phyloP scores from a whole-genome alignment of 2,329 filamentous ascomycete genomes.

The Aspergillus caelatus region DNA sequence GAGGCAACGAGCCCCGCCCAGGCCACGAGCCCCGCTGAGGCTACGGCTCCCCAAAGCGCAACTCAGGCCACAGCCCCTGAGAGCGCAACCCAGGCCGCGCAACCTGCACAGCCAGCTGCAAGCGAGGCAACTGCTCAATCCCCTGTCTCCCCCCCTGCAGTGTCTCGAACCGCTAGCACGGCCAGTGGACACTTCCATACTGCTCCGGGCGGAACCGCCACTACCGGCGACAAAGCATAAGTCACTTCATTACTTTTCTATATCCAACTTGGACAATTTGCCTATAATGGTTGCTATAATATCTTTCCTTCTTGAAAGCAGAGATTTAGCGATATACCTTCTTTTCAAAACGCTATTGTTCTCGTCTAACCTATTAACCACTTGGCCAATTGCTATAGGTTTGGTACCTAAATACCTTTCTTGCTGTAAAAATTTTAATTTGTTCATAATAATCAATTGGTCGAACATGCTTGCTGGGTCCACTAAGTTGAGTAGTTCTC shows the following conservation, averaged over 20 bases:
- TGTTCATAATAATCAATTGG: neutral
- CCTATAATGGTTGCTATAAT: neutral
- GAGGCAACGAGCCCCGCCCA: slow-evolving; percentile 10
- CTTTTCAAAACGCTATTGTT: neutral
- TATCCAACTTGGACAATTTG: neutral
- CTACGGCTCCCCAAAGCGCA: neutral
- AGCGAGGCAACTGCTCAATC: neutral
- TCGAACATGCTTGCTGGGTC: neutral
- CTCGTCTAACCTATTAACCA: neutral
- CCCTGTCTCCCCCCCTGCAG: slow-evolving; percentile 10
- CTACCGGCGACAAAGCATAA: slow-evolving; percentile 13
- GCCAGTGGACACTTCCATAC: slow-evolving; percentile 2
- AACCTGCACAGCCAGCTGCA: neutral
- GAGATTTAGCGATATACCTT: slow-evolving; percentile 4
- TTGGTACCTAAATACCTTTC: neutral
- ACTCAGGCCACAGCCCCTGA: neutral
- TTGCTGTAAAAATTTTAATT: neutral
- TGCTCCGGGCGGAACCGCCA: slow-evolving; percentile 8
- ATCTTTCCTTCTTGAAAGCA: neutral
- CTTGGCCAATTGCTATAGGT: neutral
- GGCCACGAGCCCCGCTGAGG: slow-evolving; percentile 1
- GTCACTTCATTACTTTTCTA: neutral
- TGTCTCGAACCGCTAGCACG: slow-evolving; percentile 15
- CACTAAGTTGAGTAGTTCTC: neutral
- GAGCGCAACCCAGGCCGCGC: neutral